These are phyloP conservation scores for Phellopilus nigrolimitatus DNA, from an alignment of 1,284 basidiomycete genomes.

Conservation along the genomic window DNA sequence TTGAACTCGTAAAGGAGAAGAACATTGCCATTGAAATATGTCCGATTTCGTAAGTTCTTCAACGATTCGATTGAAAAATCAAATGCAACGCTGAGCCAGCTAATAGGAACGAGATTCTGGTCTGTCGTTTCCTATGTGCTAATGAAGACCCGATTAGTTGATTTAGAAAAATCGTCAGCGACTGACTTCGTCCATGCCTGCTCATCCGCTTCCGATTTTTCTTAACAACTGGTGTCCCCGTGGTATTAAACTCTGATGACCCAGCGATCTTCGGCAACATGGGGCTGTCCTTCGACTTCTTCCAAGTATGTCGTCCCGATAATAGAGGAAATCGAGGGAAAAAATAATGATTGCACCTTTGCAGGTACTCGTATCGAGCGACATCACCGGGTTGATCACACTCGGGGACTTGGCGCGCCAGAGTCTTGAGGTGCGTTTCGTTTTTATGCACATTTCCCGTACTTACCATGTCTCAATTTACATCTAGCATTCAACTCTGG, in stretches of 20 bases:
- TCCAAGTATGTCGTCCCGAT: slow-evolving; percentile 42
- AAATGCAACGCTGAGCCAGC: slow-evolving; percentile 12
- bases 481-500: slow-evolving; percentile 50
- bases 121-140: slow-evolving; percentile 28
- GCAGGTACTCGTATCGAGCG: slow-evolving; percentile 61
- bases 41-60: slow-evolving; percentile 57
- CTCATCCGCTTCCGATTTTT: slow-evolving; percentile 64
- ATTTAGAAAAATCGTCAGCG: slow-evolving; percentile 36
- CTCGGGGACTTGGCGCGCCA: slow-evolving; percentile 57
- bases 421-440: slow-evolving; percentile 47
- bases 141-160: not conserved
- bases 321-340: slow-evolving; percentile 17
- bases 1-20: slow-evolving; percentile 58
- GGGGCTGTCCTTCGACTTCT: slow-evolving; percentile 70
- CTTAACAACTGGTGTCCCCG: slow-evolving; percentile 66
- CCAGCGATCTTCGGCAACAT: slow-evolving; percentile 73
- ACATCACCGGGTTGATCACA: slow-evolving; percentile 56
- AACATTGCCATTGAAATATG: slow-evolving; percentile 68
- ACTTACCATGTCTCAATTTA: not conserved
- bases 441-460: not conserved
- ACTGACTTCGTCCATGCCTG: slow-evolving; percentile 68
- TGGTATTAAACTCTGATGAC: slow-evolving; percentile 70
- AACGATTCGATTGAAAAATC: slow-evolving; percentile 3
- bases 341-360: slow-evolving; percentile 1
- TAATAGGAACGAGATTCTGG: slow-evolving; percentile 62